phyloP scores from a whole-genome alignment of 225 moss, liverwort and hornwort species.

The Climacium dendroides region DNA sequence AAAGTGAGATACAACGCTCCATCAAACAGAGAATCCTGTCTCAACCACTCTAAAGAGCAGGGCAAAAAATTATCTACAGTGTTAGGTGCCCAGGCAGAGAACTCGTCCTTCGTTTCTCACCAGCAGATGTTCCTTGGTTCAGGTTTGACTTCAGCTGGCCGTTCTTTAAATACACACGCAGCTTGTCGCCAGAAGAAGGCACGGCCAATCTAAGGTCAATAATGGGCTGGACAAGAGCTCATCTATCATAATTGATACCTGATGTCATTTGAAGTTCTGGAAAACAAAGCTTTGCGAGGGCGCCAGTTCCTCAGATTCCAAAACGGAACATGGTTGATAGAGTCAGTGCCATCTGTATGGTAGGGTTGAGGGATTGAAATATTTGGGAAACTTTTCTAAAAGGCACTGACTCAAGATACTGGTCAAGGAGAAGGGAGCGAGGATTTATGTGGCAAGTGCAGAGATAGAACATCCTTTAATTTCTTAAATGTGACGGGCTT shows the following conservation, averaged over 20 bases:
- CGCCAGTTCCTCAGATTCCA: neutral
- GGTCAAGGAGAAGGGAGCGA: conserved; percentile 11
- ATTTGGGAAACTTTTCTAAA: neutral
- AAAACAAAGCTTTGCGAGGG: neutral
- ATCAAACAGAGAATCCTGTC: neutral
- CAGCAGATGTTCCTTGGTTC: neutral
- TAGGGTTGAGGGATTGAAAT: neutral
- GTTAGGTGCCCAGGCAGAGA: neutral
- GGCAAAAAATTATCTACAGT: conserved; percentile 4
- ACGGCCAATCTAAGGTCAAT: neutral
- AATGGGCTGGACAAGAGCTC: neutral
- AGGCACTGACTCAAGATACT: neutral
- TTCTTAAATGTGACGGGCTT: conserved; percentile 54
- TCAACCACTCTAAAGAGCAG: neutral
- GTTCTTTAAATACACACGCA: neutral
- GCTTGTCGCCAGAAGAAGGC: neutral
- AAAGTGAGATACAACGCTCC: conserved; percentile 3
- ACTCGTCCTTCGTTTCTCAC: neutral
- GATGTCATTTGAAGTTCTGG: neutral
- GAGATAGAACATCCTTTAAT: conserved; percentile 37
- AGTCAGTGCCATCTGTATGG: neutral
- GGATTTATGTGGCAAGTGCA: conserved; percentile 16
- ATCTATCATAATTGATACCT: neutral
- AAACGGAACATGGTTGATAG: neutral
- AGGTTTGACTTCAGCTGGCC: neutral